Base-by-base conservation (phyloP, 1,284 basidiomycete species). In the Athelia sp. region DNA sequence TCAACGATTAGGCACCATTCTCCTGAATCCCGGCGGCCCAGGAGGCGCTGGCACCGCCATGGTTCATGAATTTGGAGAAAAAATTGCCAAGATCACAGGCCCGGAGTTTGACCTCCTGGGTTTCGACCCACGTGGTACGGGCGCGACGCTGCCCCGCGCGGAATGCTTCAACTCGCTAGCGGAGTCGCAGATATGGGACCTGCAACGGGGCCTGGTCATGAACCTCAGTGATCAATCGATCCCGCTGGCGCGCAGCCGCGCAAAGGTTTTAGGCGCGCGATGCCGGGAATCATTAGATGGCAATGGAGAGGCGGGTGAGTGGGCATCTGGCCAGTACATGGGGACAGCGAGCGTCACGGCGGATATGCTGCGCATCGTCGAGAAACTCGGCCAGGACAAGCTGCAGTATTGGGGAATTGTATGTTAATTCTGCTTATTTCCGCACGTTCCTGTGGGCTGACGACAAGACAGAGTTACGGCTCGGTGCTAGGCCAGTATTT, bases 121-220 rank as follows among this genome's bases (percentile, higher is more conserved):
- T 1, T 73, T 73, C 52, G 73, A 74, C 54, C 72, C 71, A 14
- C 61, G 73, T 47, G 73, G 73, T 1, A 69, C 73, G 38, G 71
- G 70, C 11, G 38, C 55, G 23, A 67, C 70, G 1, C 52, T 22
- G 8, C 43, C 43, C n/a, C 24, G 14, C 15, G 18, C 43, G 15
- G n/a, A n/a, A 4, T 44, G 43, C 23, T 44, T 44, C 22, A 22
- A 23, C 23, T 44, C 43, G 15, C 8, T 15, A 10, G 15, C 43
- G 18, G n/a, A 44, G 24, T 26, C 15, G 10, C n/a, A 21, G 15
- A 26, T 44, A 9, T 26, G 18, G 43, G 23, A 23, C 21, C 24
- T 26, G 15, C 43, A 26, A 21, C n/a, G 11, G 10, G 43, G 18
- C 43, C 18, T 21, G 18, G 15, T 26, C 4, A 8, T 26, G 21